Base-by-base conservation (phyloP, 257 asterid genomes). In the Haberlea rhodopensis region DNA sequence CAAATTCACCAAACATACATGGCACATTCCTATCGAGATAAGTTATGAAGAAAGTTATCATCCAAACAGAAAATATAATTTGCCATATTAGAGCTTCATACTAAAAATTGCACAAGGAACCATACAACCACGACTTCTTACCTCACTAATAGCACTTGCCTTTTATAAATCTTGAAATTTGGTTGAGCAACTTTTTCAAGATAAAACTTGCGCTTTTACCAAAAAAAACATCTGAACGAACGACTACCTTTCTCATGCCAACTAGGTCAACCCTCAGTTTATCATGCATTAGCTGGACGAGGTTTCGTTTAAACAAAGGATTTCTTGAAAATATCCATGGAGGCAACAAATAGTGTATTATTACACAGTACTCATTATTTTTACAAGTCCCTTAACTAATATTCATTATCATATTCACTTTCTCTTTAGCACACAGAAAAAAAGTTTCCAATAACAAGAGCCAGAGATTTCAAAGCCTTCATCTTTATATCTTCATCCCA, bases 401-500 rank as follows among this genome's bases (percentile, higher is more conserved):
- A 53, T 11, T 24, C 27, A 53, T 53, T 23, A 53, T 23, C 32
- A 8, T 9, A 53, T 6, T 53, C 5, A 22, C 59, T 2, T 23
- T 5, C 4, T 24, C 32, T 55, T 55, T 13, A 55, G 37, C 15
- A 11, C 29, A 21, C 7, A n/a, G 6, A 1, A 27, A 67, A 40
- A 3, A 40, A 4, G 18, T 13, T 11, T 13, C 13, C 48, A 6
- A 40, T 13, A 40, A n/a, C 48, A 40, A 40, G 18, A n/a, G 24
- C 56, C 31, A 61, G 32, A 31, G 11, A 21, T 18, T 10, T 37
- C 57, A 53, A 72, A 64, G 23, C 46, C 56, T 28, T 34, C 22
- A 25, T 34, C 62, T 48, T 46, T 34, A 5, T 28, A 25, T 34
- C 62, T 48, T 46, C 24, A 5, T 28, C 11, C 16, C 6, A 0